Conservation (phyloP, 1,284 basidiomycete species). For the Cutaneotrichosporon sp. region DNA sequence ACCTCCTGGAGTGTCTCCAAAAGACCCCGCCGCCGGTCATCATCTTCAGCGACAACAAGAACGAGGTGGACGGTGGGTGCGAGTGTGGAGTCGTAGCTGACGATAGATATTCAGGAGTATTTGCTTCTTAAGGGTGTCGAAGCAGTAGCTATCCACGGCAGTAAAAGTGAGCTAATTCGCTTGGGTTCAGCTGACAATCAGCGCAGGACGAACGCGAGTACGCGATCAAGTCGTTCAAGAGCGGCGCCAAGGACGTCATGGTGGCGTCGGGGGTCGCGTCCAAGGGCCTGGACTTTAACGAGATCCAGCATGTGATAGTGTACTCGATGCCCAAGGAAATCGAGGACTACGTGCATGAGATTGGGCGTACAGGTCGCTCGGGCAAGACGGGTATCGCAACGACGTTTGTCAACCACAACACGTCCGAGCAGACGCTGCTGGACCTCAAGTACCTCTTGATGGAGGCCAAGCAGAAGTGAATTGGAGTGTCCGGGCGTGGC, state of each 20-base stretch:
- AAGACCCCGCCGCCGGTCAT: constrained; percentile 98
- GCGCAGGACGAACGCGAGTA: constrained; percentile 99
- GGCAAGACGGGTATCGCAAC: constrained; percentile 99
- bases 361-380: constrained; percentile 93
- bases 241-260: constrained; percentile 97
- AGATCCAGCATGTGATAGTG: constrained; percentile 61
- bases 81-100: not conserved
- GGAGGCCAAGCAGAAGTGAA: constrained; percentile 93
- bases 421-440: constrained; percentile 87
- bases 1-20: constrained; percentile 92
- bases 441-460: constrained; percentile 96
- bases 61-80: constrained; percentile 85
- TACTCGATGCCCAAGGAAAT: constrained; percentile 99
- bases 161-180: constrained; percentile 63
- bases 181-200: constrained; percentile 40
- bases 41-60: constrained; percentile 98
- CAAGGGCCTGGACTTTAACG: constrained; percentile 96
- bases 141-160: constrained; percentile 97
- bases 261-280: constrained; percentile 96
- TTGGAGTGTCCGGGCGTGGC: constrained; percentile 21
- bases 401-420: constrained; percentile 98
- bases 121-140: constrained; percentile 93
- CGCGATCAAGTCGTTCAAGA: constrained; percentile 95
- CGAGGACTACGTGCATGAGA: constrained; percentile 91
- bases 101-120: constrained; percentile 88